Evolutionary conservation across 768 basidiomycete species (phyloP).

Genomic region (Chalciporus piperatus): DNA sequence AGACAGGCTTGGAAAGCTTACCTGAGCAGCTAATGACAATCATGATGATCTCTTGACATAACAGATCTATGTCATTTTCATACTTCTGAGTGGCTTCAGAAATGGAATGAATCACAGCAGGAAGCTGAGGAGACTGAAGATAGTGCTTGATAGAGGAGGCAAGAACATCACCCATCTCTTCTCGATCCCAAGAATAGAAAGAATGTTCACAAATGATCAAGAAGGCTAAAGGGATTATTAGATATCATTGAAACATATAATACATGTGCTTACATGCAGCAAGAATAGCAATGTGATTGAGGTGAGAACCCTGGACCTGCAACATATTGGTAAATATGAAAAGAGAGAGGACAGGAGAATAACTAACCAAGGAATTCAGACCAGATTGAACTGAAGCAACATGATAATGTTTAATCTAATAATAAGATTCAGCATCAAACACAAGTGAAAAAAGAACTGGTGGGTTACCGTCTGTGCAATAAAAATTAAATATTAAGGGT

Average conservation of each 20-base stretch:
- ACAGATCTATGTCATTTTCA: not conserved
- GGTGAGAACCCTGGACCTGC: not conserved
- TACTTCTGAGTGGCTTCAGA: not conserved
- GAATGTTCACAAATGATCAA: not conserved
- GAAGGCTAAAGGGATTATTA: not conserved
- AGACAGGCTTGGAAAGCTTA: too few relatives aligned
- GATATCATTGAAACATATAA: not conserved
- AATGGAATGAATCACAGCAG: not conserved
- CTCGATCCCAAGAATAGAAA: not conserved
- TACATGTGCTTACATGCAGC: not conserved
- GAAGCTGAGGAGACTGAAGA: not conserved
- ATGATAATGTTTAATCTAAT: too few relatives aligned
- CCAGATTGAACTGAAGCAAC: not conserved
- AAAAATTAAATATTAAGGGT: too few relatives aligned
- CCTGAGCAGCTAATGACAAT: not conserved
- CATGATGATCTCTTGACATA: not conserved
- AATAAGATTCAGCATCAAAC: too few relatives aligned
- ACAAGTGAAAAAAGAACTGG: too few relatives aligned
- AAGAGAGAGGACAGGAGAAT: not conserved
- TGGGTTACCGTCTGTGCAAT: too few relatives aligned
- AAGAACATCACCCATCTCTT: not conserved
- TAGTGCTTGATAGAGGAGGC: not conserved
- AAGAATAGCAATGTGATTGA: not conserved
- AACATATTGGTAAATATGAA: not conserved
- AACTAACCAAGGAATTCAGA: not conserved